phyloP scores from a whole-genome alignment of 495 filamentous ascomycete species.

The Penicillium herquei region DNA sequence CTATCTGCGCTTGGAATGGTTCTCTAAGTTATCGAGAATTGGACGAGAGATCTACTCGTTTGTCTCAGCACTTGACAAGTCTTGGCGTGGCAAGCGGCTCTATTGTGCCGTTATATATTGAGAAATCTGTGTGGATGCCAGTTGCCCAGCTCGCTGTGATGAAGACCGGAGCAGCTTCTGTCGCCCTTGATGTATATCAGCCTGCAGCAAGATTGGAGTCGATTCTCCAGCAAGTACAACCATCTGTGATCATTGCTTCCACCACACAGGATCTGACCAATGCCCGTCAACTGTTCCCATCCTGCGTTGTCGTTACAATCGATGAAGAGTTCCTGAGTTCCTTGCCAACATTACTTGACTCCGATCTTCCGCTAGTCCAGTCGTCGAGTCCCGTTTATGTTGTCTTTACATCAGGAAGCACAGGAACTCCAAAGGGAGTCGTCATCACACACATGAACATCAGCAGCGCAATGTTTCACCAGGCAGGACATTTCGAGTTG shows the following conservation, averaged over 20 bases:
- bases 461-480: constrained; percentile 24
- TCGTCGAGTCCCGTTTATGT: constrained; percentile 6
- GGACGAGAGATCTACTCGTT: constrained; percentile 27
- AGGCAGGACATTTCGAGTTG: not conserved
- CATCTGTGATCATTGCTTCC: not conserved
- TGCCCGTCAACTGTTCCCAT: not conserved
- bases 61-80: constrained; percentile 26
- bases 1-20: constrained; percentile 47
- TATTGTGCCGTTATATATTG: constrained; percentile 42
- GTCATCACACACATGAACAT: constrained; percentile 69
- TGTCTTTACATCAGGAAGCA: constrained; percentile 77
- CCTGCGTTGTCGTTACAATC: not conserved
- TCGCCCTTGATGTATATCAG: not conserved
- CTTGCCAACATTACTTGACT: too few relatives aligned
- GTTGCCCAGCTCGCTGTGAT: constrained; percentile 43
- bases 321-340: too few relatives aligned
- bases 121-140: constrained; percentile 42
- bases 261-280: not conserved
- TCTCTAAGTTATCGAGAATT: constrained; percentile 48
- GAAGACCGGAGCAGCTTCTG: constrained; percentile 27
- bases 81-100: constrained; percentile 25
- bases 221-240: constrained; percentile 24
- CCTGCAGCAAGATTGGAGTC: not conserved
- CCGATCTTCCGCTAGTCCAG: too few relatives aligned
- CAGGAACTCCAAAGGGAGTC: constrained; percentile 76